Evolutionary conservation across 2,329 filamentous ascomycete genomes (phyloP).

Genomic region (Aspergillus quadrilineatus): DNA sequence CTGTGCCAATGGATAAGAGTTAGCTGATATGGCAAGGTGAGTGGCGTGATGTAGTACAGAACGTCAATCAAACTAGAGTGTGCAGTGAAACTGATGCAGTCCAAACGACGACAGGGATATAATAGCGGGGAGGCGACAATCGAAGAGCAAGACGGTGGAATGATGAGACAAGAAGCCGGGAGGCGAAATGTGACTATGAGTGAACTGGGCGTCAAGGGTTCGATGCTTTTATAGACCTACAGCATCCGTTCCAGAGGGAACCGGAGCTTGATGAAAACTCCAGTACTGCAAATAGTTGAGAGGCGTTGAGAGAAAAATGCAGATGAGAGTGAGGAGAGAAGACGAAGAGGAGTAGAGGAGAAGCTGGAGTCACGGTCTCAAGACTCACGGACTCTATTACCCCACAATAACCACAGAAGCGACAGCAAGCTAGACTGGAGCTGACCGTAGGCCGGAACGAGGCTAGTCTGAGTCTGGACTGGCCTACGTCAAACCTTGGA

Average conservation of each 20-base stretch:
- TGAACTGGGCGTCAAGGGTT: background rate
- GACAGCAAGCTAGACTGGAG: slow-evolving; percentile 5
- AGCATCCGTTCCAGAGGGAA: background rate
- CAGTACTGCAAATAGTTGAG: background rate
- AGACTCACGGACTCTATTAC: slow-evolving; percentile 6
- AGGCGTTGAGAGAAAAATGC: background rate
- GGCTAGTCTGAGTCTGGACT: slow-evolving; percentile 15
- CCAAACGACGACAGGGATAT: background rate
- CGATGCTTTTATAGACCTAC: background rate
- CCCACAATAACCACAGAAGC: slow-evolving; percentile 15
- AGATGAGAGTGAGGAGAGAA: background rate
- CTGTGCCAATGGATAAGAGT: slow-evolving; percentile 2
- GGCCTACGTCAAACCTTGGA: background rate
- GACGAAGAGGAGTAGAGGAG: background rate
- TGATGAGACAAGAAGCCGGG: background rate
- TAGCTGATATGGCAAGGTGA: slow-evolving; percentile 1
- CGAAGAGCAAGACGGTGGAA: background rate
- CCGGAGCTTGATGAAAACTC: background rate
- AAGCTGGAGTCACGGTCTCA: slow-evolving; percentile 7
- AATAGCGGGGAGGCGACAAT: slow-evolving; percentile 1
- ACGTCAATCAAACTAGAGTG: slow-evolving; percentile 2
- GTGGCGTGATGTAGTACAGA: slow-evolving; percentile 8
- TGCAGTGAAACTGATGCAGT: background rate
- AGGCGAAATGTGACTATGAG: background rate
- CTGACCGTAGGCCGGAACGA: background rate